A percentile compares a stretch with the other conserved stretches of the same genome.
Evolutionary conservation across 2,329 filamentous ascomycete species (phyloP).

Genomic region (Aspergillus texensis): DNA sequence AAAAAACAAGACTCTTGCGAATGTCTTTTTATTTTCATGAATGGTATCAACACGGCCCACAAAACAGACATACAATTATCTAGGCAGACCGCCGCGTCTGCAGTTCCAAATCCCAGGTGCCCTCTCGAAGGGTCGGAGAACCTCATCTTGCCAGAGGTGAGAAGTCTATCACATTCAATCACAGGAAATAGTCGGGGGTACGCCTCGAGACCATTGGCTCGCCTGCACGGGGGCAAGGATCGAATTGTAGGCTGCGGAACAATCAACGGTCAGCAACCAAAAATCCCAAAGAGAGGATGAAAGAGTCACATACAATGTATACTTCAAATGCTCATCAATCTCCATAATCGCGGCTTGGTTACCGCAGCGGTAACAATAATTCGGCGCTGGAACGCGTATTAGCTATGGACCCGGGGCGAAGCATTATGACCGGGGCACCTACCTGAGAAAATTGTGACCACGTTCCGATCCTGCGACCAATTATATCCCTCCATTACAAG

Average conservation of each 20-base stretch:
- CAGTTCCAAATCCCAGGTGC: constrained; percentile 31
- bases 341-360: constrained; percentile 99
- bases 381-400: constrained; percentile 61
- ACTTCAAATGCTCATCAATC: constrained; percentile 98
- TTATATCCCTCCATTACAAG: constrained; percentile 99
- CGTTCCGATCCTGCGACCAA: constrained; percentile 97
- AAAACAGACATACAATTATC: constrained; percentile 40
- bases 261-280: not conserved
- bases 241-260: constrained; percentile 86
- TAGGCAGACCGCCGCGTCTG: constrained; percentile 32
- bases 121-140: constrained; percentile 28
- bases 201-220: constrained; percentile 98
- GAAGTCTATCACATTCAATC: constrained; percentile 41
- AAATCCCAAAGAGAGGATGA: not conserved
- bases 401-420: constrained; percentile 17
- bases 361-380: constrained; percentile 98
- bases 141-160: constrained; percentile 24
- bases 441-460: constrained; percentile 99
- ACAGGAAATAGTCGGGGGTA: constrained; percentile 99
- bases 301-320: constrained; percentile 81
- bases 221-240: constrained; percentile 93
- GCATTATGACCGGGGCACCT: constrained; percentile 17
- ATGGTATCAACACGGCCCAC: constrained; percentile 45
- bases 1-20: constrained; percentile 19
- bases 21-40: constrained; percentile 44